A percentile compares a stretch with the other conserved stretches of the same genome.
Evolutionary conservation across 805 yeast genomes (phyloP).

Genomic region (Kluyveromyces wickerhamii): DNA sequence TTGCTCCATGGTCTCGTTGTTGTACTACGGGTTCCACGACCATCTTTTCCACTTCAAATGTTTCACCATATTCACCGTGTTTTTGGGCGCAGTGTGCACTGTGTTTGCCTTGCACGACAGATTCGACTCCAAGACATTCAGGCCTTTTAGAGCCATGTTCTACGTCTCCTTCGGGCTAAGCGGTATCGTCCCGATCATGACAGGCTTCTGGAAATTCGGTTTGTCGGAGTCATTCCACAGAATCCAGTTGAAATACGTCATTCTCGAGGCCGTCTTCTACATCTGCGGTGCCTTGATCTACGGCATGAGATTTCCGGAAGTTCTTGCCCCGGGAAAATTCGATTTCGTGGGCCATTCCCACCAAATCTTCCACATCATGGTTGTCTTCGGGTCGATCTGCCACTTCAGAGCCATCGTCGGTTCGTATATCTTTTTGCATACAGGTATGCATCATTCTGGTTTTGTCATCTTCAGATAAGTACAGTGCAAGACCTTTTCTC

Average conservation of each 20-base stretch:
- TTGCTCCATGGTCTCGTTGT: constrained; percentile 47
- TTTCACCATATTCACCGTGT: constrained; percentile 36
- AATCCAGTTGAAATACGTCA: constrained; percentile 52
- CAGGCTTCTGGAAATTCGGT: constrained; percentile 48
- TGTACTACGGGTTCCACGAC: constrained; percentile 40
- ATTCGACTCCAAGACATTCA: constrained; percentile 58
- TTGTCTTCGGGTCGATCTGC: constrained; percentile 66
- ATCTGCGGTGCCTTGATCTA: constrained; percentile 72
- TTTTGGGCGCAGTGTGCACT: constrained; percentile 55
- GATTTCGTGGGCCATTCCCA: constrained; percentile 75
- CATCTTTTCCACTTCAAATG: constrained; percentile 22
- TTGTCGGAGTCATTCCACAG: constrained; percentile 40
- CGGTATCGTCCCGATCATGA: constrained; percentile 60
- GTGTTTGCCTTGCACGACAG: constrained; percentile 54
- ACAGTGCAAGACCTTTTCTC: too few species aligned
- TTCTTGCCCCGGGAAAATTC: constrained; percentile 48
- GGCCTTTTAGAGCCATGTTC: constrained; percentile 69
- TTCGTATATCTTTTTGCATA: constrained; percentile 39
- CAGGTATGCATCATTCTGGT: constrained; percentile 20
- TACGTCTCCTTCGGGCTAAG: constrained; percentile 73
- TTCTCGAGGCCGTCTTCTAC: constrained; percentile 65
- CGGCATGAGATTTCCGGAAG: constrained; percentile 74
- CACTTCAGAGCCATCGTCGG: constrained; percentile 63
- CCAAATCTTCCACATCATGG: constrained; percentile 74
- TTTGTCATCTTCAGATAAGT: constrained; percentile 11